Base-by-base conservation (phyloP, 345 rosid species). In the Lumnitzera littorea region DNA sequence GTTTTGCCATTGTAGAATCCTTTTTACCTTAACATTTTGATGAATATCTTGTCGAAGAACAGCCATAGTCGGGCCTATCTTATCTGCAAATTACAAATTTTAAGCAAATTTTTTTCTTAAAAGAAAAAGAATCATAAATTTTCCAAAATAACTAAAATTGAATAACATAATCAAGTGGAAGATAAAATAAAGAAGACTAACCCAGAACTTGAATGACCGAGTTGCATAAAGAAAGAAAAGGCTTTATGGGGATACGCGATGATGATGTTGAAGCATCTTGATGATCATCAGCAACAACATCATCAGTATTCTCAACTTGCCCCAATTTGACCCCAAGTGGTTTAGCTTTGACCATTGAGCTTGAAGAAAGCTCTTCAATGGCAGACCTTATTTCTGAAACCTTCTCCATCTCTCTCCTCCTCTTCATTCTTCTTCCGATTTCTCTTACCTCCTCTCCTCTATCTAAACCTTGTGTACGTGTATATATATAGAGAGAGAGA, bases 11-110 rank as follows among this genome's bases (percentile, higher is more conserved):
- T 36, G 43, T 4, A 36, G 43, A 2, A 53, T 53, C 20, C 31
- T 62, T 14, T 14, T 70, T 71, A 85, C 99, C 91, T 89, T 84
- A 53, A 94, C 65, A 69, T 89, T 94, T 67, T 86, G 90, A 72
- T 79, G 63, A 46, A 89, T 73, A 73, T 94, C 99, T 71, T 85
- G 94, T 79, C 99, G 76, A 46, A 94, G 81, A 67, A 94, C 97
- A 48, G 82, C 86, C 99, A 94, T 87, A 58, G 91, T 89, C 56
- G 99, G 99, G 55, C 97, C 99, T 66, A 94, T 83, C 86, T 86
- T 87, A 86, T 94, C 99, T 94, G 82, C 78, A 83, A 63, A 60
- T 50, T 16, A 5, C 29, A 73, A 53, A 59, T 72, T 43, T 55
- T 24, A 62, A 24, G 56, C 16, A 55, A 11, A 20, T 1, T 36